Percentiles rank a stretch among this genome's conserved stretches.
These are phyloP conservation scores for Hyaloscypha bicolor DNA, from an alignment of 495 filamentous ascomycete species.

Conservation along the genomic window DNA sequence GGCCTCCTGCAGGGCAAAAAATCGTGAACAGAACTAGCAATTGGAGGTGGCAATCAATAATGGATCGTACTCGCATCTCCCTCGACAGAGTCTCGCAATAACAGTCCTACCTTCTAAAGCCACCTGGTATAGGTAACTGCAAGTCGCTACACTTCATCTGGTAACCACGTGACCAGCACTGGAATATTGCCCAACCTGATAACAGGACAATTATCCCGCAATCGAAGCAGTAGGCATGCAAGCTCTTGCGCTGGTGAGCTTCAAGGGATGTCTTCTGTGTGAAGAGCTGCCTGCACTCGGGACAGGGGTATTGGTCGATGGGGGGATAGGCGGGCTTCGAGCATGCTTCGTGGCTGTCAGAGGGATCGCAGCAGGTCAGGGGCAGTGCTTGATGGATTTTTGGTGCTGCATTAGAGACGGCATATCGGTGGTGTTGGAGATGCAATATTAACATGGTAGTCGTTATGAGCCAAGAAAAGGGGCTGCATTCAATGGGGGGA, in stretches of 20 bases:
- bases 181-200: no score
- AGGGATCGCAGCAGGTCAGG: slow-evolving; percentile 18
- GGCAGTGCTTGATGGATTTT: slow-evolving; percentile 22
- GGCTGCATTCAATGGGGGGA: slow-evolving; percentile 10
- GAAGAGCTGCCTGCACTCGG: slow-evolving; percentile 19
- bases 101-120: no score
- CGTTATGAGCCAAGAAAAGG: slow-evolving; percentile 9
- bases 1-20: no score
- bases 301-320: slow-evolving; percentile 21
- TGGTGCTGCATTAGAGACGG: slow-evolving; percentile 18
- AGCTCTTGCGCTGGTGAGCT: slow-evolving; percentile 11
- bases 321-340: slow-evolving; percentile 21
- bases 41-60: no score
- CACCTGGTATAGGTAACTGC: no score
- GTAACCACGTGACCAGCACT: no score
- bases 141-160: no score
- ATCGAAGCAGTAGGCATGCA: background rate
- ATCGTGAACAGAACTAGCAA: no score
- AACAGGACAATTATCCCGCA: background rate
- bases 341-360: slow-evolving; percentile 17
- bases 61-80: no score
- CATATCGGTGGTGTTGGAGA: slow-evolving; percentile 17
- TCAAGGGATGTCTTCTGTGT: slow-evolving; percentile 11
- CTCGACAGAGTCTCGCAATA: no score
- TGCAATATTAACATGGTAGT: slow-evolving; percentile 19